Evolutionary conservation across 805 yeast genomes (phyloP).

Genomic region (Wickerhamiella brachini): DNA sequence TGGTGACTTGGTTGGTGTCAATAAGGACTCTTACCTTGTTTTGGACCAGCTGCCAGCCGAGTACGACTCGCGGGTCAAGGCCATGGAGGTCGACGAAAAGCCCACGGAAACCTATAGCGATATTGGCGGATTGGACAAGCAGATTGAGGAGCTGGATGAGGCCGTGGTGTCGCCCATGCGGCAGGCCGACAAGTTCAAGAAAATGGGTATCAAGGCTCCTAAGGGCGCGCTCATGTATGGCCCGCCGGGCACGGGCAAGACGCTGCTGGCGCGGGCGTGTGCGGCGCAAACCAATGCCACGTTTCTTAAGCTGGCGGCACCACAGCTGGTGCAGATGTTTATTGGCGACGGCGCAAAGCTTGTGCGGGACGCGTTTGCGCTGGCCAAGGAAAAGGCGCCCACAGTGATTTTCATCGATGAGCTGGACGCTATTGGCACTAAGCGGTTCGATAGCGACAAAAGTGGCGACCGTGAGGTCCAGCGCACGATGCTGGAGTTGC

Average conservation of each 20-base stretch:
- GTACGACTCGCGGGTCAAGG: slow-evolving; percentile 94
- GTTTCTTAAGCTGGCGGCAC: slow-evolving; percentile 89
- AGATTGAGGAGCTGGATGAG: slow-evolving; percentile 94
- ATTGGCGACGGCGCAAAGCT: slow-evolving; percentile 98
- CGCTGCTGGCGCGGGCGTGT: slow-evolving; percentile 92
- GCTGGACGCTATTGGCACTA: slow-evolving; percentile 96
- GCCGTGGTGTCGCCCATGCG: slow-evolving; percentile 98
- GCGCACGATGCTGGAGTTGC: slow-evolving; percentile 95
- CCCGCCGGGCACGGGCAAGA: slow-evolving; percentile 99
- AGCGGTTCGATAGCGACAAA: slow-evolving; percentile 92
- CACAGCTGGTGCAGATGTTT: slow-evolving; percentile 95
- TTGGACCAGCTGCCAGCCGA: slow-evolving; percentile 93
- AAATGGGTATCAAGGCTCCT: slow-evolving; percentile 92
- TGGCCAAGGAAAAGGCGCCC: slow-evolving; percentile 97
- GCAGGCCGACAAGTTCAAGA: slow-evolving; percentile 91
- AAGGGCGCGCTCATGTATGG: slow-evolving; percentile 98
- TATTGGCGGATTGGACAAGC: slow-evolving; percentile 96
- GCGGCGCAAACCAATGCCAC: slow-evolving; percentile 99
- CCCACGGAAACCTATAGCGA: slow-evolving; percentile 96
- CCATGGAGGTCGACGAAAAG: slow-evolving; percentile 98
- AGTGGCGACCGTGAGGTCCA: slow-evolving; percentile 98
- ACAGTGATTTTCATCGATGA: slow-evolving; percentile 96
- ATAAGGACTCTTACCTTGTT: slow-evolving; percentile 87
- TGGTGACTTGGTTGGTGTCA: slow-evolving; percentile 95
- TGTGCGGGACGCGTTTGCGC: slow-evolving; percentile 92